Evolutionary conservation across 345 rosid species (phyloP).

Genomic region (Acer yangbiense): DNA sequence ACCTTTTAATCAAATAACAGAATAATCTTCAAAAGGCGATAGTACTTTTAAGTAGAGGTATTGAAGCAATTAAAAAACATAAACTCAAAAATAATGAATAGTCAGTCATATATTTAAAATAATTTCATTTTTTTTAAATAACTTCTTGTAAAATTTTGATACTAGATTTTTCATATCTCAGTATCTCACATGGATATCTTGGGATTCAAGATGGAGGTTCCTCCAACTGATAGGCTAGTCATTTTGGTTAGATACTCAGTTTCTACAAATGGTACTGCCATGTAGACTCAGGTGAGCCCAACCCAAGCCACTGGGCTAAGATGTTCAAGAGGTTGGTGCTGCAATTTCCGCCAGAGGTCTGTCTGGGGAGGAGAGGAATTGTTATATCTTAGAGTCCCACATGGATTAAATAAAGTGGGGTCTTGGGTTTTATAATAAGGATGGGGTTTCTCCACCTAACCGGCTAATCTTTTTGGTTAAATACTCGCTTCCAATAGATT

Average conservation of each 20-base stretch:
- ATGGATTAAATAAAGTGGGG: not conserved
- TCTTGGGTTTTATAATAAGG: not conserved
- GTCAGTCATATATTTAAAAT: slow-evolving; percentile 2
- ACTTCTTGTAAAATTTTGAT: not conserved
- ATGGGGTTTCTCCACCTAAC: not conserved
- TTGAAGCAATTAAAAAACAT: not conserved
- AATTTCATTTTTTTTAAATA: too few species aligned
- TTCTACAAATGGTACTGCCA: not conserved
- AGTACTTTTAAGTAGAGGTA: not conserved
- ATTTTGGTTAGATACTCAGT: not conserved
- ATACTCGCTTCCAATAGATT: not conserved
- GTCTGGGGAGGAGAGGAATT: not conserved
- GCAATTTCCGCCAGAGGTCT: not conserved
- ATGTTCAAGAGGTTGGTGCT: not conserved
- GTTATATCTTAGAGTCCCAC: not conserved
- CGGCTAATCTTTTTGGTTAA: not conserved
- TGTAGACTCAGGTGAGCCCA: not conserved
- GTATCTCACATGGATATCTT: not conserved
- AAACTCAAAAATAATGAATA: not conserved
- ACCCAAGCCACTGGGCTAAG: not conserved
- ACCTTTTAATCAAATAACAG: slow-evolving; percentile 6
- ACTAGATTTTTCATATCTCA: not conserved
- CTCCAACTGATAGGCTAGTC: not conserved
- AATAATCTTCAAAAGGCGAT: slow-evolving; percentile 13
- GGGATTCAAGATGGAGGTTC: not conserved